Conservation (phyloP, 2,329 filamentous ascomycete species). For the Fusarium liriodendri region DNA sequence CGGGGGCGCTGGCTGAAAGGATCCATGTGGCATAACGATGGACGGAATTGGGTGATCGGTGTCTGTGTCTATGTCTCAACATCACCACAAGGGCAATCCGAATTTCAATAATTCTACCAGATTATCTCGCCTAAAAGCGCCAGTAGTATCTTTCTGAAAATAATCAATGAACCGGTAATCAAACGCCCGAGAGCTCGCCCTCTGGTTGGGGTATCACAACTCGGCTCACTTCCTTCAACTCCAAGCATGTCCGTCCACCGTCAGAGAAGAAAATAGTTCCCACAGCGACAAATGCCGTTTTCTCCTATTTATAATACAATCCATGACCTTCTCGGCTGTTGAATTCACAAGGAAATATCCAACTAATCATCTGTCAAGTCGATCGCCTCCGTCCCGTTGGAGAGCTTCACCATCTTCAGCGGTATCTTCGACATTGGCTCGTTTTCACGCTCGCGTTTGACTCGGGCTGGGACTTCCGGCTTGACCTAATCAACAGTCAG, state of each 20-base stretch:
- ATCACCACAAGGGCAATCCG: background rate
- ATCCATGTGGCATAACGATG: background rate
- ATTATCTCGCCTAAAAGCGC: background rate
- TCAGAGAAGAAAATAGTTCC: background rate
- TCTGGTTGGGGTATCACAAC: background rate
- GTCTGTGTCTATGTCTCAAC: background rate
- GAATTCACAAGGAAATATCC: background rate
- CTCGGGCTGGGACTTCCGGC: background rate
- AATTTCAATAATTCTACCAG: background rate
- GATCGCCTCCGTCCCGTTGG: background rate
- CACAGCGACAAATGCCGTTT: background rate
- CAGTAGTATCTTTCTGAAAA: background rate
- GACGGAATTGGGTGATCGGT: background rate
- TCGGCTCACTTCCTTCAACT: background rate
- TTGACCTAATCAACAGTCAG: background rate
- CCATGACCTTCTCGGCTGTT: background rate
- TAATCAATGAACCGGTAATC: background rate
- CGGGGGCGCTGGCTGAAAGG: background rate
- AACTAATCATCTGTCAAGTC: background rate
- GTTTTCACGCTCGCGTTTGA: background rate
- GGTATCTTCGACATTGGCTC: background rate
- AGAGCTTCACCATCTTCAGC: background rate
- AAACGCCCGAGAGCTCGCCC: background rate
- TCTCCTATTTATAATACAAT: background rate
- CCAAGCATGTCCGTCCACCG: background rate